Base-by-base conservation (phyloP, 495 filamentous ascomycete genomes). In the Antarctomyces pellizariae region DNA sequence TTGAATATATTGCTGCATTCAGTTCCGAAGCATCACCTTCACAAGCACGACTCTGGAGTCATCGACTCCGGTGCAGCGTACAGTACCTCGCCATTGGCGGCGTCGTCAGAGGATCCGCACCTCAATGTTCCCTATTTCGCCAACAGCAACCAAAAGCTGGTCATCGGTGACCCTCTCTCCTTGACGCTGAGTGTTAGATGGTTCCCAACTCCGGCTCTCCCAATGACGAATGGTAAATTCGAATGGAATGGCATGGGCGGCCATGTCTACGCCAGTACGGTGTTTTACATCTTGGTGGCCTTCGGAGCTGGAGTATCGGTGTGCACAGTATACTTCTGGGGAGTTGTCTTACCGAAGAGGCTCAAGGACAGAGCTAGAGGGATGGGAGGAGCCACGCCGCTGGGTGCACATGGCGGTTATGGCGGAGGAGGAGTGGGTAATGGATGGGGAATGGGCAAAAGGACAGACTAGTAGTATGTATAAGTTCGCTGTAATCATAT, bases 1-100 rank as follows among this genome's bases (percentile, higher is more conserved):
- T 60, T 97, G 46, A 93, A 93, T 46, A 64, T 91, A 36, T 52
- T 91, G 12, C 54, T 86, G 36, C 80, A 91, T 43, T 79, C 71
- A 33, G 50, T 55, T 27, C 58, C 56, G 13, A 62, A 53, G 41
- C 54, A 52, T 38, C 64, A 55, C 47, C 53, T 44, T 43, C 62
- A 58, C 15, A 48, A 42, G 2, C 53, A 56, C 38, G 63, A 66
- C 33, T 62, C 59, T 9, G 82, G 78, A 19, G 66, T 77, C 4
- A 63, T 97, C 21, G 80, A 74, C 34, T 66, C 77, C 13, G 80
- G 72, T 11, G 71, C 75, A 3, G 86, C 83, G 5, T 97, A 97
- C 47, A 75, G 66, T 18, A 69, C 74, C 3, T 75, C 75, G 7
- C 68, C 75, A 13, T 66, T 77, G 13, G 51, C 54, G 1, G 54